A percentile compares a stretch with the other conserved stretches of the same genome.
Evolutionary conservation across 768 basidiomycete genomes (phyloP).

Genomic region (Mycena latifolia): DNA sequence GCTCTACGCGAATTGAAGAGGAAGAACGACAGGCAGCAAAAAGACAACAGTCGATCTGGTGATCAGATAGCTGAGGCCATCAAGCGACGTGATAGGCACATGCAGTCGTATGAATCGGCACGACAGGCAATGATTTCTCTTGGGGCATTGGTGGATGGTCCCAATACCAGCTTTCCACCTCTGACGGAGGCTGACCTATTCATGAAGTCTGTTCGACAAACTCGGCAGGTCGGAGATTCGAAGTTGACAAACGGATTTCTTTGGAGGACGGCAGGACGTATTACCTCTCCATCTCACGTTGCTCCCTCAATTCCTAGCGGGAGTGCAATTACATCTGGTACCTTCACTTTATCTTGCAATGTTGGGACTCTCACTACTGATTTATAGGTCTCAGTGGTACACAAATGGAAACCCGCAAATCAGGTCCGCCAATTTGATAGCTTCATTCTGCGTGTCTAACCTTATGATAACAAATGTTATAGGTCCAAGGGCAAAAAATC

Average conservation of each 20-base stretch:
- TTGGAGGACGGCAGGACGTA: not conserved
- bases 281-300: too few species aligned
- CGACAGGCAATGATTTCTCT: not conserved
- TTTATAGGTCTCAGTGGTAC: not conserved
- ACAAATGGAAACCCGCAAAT: not conserved
- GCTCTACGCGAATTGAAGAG: not conserved
- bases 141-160: not conserved
- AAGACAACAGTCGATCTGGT: not conserved
- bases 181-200: not conserved
- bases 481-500: not conserved
- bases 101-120: not conserved
- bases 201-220: conserved; percentile 7
- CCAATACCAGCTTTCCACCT: not conserved
- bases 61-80: not conserved
- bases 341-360: too few species aligned
- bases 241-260: not conserved
- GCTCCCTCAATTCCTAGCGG: not conserved
- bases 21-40: not conserved
- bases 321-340: not conserved
- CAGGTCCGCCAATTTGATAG: not conserved
- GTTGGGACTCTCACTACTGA: not conserved
- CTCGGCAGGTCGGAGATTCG: not conserved
- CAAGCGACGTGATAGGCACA: not conserved
- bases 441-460: not conserved
- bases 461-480: not conserved